Evolutionary conservation across 441 rosid genomes (phyloP), one percentile per base, ranked within the genome.

Genomic region (Jatropha podagrica): DNA sequence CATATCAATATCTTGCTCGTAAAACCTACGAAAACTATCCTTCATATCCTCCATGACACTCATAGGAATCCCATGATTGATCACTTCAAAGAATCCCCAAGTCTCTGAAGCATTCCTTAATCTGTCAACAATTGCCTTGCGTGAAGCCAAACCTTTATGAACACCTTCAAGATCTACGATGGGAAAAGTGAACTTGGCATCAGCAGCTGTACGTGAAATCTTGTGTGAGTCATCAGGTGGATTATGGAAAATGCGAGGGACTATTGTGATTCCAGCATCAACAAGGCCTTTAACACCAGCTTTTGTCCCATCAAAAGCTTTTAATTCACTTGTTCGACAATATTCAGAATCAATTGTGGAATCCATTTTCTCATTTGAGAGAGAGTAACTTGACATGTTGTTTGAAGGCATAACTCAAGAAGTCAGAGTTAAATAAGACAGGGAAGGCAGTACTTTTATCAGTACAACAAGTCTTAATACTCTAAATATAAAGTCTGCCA

Each of bases 261-360:
- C 56, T 48, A 81, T 49, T 3, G 76, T 68, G 38, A 84, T n/a
- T 2, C 83, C 83, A 23, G 88, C 80, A 75, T 88, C 95, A 2
- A 82, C 73, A 3, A 90, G 83, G 14, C 90, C 89, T 72, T 82
- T 82, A 37, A 86, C 89, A n/a, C 95, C 92, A 2, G 82, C 77
- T 76, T 84, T 90, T 0, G 88, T 83, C 10, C 86, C 88, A 26
- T 88, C 90, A 13, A 87, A 78, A 68, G 71, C 79, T 69, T 75
- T 74, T 32, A 74, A 46, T 20, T 70, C 76, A 27, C 38, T 66
- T 63, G 69, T 18, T 71, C 73, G 69, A 41, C 55, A 65, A 63
- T 13, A 68, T 26, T 72, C 73, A 0, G 60, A n/a, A 5, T 69
- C 68, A n/a, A 18, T 23, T 37, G 62, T 17, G 51, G 62, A 61